Conservation (phyloP, 345 rosid genomes). For the Firmiana major region DNA sequence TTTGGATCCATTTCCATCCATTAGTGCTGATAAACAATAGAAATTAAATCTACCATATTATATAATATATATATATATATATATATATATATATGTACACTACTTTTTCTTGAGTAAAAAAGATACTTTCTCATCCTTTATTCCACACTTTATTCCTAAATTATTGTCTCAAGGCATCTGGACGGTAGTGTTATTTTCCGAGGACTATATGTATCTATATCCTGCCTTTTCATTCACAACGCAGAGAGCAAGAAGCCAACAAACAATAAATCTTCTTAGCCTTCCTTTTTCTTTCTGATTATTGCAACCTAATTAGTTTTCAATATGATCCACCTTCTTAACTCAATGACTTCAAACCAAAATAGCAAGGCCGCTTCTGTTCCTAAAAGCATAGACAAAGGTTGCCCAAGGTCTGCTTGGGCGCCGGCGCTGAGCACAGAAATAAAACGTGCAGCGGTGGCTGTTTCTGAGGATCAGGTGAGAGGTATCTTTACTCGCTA, state of each 20-base stretch:
- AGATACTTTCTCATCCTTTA: background rate
- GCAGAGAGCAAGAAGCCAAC: background rate
- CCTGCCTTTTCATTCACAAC: background rate
- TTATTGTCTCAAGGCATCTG: background rate
- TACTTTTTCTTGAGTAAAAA: background rate
- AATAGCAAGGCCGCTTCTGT: background rate
- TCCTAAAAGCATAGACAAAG: background rate
- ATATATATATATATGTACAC: no score
- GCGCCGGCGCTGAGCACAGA: background rate
- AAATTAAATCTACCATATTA: no score
- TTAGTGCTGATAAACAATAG: no score
- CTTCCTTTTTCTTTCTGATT: background rate
- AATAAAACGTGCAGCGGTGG: background rate
- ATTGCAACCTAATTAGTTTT: background rate
- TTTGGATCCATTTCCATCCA: no score
- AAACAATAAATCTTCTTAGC: background rate
- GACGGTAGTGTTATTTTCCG: background rate
- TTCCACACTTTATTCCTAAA: background rate
- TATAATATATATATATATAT: no score
- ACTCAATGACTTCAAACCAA: background rate
- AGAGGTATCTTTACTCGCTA: constrained; percentile 7
- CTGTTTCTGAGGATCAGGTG: constrained; percentile 11
- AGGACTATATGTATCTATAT: background rate
- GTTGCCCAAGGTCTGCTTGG: background rate
- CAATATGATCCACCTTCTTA: background rate